These are phyloP conservation scores for Fomes fomentarius DNA, from an alignment of 1,284 basidiomycete genomes.

Conservation along the genomic window DNA sequence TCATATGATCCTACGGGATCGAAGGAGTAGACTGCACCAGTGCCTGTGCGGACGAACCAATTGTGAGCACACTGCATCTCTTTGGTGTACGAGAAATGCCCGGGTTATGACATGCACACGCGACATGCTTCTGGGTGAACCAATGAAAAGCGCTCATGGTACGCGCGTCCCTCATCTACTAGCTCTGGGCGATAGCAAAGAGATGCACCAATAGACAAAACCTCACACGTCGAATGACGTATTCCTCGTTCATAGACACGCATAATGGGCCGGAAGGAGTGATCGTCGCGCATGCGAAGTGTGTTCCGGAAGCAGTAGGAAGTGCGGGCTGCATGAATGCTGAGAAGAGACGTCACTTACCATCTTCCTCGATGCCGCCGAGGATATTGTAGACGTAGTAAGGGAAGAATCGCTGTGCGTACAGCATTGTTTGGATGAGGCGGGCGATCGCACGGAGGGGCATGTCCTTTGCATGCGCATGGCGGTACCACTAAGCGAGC, in stretches of 20 bases:
- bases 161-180: slow-evolving; percentile 8
- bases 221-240: not conserved
- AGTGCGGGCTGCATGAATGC: not conserved
- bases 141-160: slow-evolving; percentile 2
- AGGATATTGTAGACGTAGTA: slow-evolving; percentile 97
- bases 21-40: slow-evolving; percentile 95
- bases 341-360: slow-evolving; percentile 49
- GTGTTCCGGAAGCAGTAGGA: not conserved
- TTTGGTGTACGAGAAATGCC: not conserved
- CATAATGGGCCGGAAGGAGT: not conserved
- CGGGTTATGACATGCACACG: not conserved
- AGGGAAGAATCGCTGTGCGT: slow-evolving; percentile 92
- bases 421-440: slow-evolving; percentile 95
- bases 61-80: slow-evolving; percentile 12
- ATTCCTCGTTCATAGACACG: not conserved
- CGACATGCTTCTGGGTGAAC: not conserved
- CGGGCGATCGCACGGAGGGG: slow-evolving; percentile 90
- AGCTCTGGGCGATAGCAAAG: too few species aligned
- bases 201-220: not conserved
- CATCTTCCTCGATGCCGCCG: slow-evolving; percentile 92
- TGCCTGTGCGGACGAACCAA: slow-evolving; percentile 50
- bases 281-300: not conserved
- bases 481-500: slow-evolving; percentile 82
- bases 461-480: slow-evolving; percentile 94
- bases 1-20: slow-evolving; percentile 97